Conservation (phyloP, 805 yeast genomes). For the Lipomyces chichibuensis region DNA sequence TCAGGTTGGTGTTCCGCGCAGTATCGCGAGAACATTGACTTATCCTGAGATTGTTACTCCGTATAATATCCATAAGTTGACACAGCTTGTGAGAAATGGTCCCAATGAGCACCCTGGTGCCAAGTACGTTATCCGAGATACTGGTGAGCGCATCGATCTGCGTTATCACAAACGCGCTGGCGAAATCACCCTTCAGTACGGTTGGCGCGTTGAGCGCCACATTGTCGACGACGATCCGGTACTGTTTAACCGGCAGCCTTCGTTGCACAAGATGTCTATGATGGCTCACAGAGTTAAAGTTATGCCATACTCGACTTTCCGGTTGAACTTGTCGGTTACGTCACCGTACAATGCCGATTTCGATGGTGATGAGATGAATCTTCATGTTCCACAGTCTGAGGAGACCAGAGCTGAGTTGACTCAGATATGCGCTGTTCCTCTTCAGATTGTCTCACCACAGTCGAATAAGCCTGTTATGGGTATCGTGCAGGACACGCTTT, state of each 20-base stretch:
- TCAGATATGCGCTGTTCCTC: slow-evolving; percentile 94
- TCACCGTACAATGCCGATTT: slow-evolving; percentile 99
- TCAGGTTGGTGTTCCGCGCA: slow-evolving; percentile 98
- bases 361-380: slow-evolving; percentile 99
- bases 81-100: slow-evolving; percentile 94
- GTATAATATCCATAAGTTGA: slow-evolving; percentile 88
- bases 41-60: slow-evolving; percentile 99
- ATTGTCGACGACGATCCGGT: slow-evolving; percentile 98
- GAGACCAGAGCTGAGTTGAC: slow-evolving; percentile 96
- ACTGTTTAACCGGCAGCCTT: slow-evolving; percentile 97
- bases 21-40: slow-evolving; percentile 92
- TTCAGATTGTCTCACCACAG: slow-evolving; percentile 97
- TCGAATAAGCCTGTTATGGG: slow-evolving; percentile 99
- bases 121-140: slow-evolving; percentile 94
- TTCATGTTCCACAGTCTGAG: slow-evolving; percentile 98
- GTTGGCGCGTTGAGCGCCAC: slow-evolving; percentile 99
- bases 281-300: slow-evolving; percentile 99
- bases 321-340: slow-evolving; percentile 94
- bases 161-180: slow-evolving; percentile 98
- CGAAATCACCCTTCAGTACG: slow-evolving; percentile 95
- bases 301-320: slow-evolving; percentile 97
- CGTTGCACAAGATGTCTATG: slow-evolving; percentile 99
- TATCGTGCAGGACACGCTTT: slow-evolving; percentile 96
- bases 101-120: slow-evolving; percentile 99
- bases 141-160: slow-evolving; percentile 97